phyloP scores from a whole-genome alignment of 306 rosid genomes.

The Oxytropis ochrocephala region DNA sequence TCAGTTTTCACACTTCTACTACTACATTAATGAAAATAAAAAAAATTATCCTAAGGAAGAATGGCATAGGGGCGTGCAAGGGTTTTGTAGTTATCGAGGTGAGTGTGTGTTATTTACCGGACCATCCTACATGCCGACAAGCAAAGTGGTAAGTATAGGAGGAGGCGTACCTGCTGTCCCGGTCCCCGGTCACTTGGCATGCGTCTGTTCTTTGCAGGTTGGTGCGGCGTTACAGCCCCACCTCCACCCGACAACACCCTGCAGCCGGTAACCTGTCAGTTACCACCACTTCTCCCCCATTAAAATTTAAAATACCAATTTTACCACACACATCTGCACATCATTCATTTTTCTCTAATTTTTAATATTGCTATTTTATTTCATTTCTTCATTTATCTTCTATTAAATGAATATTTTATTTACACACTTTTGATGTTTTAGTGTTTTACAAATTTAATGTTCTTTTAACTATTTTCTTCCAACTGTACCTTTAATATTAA shows the following conservation, averaged over 20 bases:
- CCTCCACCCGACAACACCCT: constrained; percentile 56
- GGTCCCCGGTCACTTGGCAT: constrained; percentile 44
- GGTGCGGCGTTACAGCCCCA: constrained; percentile 41
- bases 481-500: too few species aligned
- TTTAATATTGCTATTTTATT: too few species aligned
- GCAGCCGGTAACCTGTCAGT: constrained; percentile 77
- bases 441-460: too few species aligned
- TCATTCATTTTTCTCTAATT: too few species aligned
- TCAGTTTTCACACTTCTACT: too few species aligned
- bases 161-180: constrained; percentile 37
- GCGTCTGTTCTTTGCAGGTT: constrained; percentile 40
- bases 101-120: constrained; percentile 61
- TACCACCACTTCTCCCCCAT: constrained; percentile 12
- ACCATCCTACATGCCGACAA: constrained; percentile 42
- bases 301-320: neutral
- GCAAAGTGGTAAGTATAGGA: neutral
- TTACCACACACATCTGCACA: neutral
- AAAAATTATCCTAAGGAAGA: too few species aligned
- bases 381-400: too few species aligned
- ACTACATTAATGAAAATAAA: too few species aligned
- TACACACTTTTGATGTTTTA: too few species aligned
- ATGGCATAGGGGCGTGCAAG: constrained; percentile 60
- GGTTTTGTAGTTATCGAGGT: constrained; percentile 46
- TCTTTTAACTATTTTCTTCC: too few species aligned
- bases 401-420: too few species aligned